Conservation (phyloP, 2,329 filamentous ascomycete species). For the Pseudogymnoascus sp. region DNA sequence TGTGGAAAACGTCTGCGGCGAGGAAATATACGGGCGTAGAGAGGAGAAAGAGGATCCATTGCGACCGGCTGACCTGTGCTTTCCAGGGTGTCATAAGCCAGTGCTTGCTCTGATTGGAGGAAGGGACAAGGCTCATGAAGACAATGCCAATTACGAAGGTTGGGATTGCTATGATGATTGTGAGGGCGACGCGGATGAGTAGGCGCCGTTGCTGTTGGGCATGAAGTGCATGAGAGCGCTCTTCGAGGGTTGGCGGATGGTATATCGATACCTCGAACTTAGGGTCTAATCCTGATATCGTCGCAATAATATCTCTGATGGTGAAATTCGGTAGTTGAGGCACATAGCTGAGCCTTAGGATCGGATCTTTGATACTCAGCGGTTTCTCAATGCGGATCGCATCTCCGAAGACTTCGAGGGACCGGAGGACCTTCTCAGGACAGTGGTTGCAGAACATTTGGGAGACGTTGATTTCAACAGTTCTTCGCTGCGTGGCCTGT, state of each 20-base stretch:
- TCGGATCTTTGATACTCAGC: conserved; percentile 52
- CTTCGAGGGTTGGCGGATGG: conserved; percentile 74
- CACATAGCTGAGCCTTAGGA: conserved; percentile 61
- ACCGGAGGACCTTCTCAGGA: conserved; percentile 47
- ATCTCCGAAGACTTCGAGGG: conserved; percentile 43
- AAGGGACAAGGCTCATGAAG: conserved; percentile 74
- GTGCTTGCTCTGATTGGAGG: conserved; percentile 45
- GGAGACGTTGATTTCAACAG: conserved; percentile 56
- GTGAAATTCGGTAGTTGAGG: conserved; percentile 63
- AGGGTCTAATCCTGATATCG: conserved; percentile 57
- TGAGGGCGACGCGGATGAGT: conserved; percentile 60
- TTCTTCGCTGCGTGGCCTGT: conserved; percentile 29
- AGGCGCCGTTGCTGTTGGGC: conserved; percentile 60
- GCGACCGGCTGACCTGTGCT: conserved; percentile 62
- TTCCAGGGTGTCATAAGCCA: conserved; percentile 61
- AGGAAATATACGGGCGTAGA: conserved; percentile 83
- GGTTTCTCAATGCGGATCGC: conserved; percentile 40
- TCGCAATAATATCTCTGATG: conserved; percentile 61
- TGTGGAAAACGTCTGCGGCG: conserved; percentile 77
- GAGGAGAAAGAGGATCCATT: conserved; percentile 72
- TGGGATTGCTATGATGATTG: conserved; percentile 63
- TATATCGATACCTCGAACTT: conserved; percentile 62
- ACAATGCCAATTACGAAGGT: conserved; percentile 82
- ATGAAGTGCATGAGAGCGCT: conserved; percentile 66
- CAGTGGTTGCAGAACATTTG: conserved; percentile 72